A percentile compares a stretch with the other conserved stretches of the same genome.
These are phyloP conservation scores for Nyctanthes arbortristis DNA, from an alignment of 257 asterid species.

Conservation along the genomic window DNA sequence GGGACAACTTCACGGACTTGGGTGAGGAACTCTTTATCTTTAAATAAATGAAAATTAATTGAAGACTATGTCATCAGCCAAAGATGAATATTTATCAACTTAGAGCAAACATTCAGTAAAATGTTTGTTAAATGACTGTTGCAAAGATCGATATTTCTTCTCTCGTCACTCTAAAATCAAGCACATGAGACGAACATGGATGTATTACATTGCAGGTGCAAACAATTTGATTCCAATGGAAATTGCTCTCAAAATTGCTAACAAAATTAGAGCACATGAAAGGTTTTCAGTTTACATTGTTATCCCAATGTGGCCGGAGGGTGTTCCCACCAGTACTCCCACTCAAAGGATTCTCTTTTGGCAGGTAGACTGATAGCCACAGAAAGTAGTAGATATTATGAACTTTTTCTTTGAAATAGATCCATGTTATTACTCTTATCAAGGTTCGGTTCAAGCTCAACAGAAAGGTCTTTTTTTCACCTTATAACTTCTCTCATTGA, in stretches of 20 bases:
- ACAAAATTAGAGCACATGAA: constrained; percentile 67
- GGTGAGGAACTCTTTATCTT: constrained; percentile 45
- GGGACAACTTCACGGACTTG: constrained; percentile 61
- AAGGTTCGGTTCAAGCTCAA: neutral
- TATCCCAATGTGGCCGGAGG: constrained; percentile 97
- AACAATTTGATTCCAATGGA: constrained; percentile 92
- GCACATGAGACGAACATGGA: neutral
- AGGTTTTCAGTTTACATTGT: constrained; percentile 73
- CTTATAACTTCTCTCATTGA: no score
- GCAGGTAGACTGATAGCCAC: constrained; percentile 54
- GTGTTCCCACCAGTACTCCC: constrained; percentile 77
- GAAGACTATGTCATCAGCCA: neutral
- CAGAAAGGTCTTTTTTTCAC: neutral
- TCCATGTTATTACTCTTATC: neutral
- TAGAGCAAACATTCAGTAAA: neutral
- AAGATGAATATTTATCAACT: neutral
- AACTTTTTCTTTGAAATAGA: neutral
- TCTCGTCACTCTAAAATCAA: neutral
- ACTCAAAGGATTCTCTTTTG: constrained; percentile 91
- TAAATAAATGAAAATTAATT: no score
- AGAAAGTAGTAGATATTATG: neutral
- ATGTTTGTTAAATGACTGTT: neutral
- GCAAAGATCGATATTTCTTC: constrained; percentile 1
- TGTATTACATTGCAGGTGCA: constrained; percentile 60
- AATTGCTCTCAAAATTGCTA: constrained; percentile 81